Evolutionary conservation across 768 basidiomycete species (phyloP).

Genomic region (Lactifluus piperatus): DNA sequence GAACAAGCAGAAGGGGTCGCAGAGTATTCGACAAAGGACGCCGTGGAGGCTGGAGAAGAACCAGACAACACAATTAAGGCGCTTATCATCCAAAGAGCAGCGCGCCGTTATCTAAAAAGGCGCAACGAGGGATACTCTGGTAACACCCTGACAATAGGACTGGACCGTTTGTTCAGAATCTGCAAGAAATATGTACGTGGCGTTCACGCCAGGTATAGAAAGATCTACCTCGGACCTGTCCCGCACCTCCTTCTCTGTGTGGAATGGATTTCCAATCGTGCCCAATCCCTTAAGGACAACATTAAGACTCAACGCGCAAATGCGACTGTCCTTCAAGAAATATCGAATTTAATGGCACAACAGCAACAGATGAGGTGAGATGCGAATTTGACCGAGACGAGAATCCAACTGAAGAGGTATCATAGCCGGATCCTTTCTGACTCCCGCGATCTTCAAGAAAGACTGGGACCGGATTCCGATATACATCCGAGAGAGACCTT

Average conservation of each 20-base stretch:
- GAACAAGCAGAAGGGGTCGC: background rate
- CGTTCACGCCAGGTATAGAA: conserved; percentile 2
- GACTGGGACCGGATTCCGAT: background rate
- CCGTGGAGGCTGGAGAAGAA: background rate
- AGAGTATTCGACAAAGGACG: conserved; percentile 3
- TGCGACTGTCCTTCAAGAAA: background rate
- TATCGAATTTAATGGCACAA: background rate
- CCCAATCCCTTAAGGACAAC: background rate
- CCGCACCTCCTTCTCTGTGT: conserved; percentile 15
- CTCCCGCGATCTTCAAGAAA: background rate
- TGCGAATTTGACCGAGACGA: too few species aligned
- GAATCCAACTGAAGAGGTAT: background rate
- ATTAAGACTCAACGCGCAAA: background rate
- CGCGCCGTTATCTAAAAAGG: background rate
- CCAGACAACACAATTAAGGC: background rate
- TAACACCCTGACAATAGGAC: background rate
- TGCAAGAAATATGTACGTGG: conserved; percentile 2
- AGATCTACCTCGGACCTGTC: conserved; percentile 6
- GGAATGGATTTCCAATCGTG: conserved; percentile 2
- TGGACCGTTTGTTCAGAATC: background rate
- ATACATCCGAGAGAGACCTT: background rate
- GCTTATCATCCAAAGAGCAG: background rate
- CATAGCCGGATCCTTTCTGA: background rate
- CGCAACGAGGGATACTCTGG: background rate
- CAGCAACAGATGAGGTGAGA: background rate